Conservation (phyloP, 2,329 filamentous ascomycete species). For the Pseudogymnoascus sp. region DNA sequence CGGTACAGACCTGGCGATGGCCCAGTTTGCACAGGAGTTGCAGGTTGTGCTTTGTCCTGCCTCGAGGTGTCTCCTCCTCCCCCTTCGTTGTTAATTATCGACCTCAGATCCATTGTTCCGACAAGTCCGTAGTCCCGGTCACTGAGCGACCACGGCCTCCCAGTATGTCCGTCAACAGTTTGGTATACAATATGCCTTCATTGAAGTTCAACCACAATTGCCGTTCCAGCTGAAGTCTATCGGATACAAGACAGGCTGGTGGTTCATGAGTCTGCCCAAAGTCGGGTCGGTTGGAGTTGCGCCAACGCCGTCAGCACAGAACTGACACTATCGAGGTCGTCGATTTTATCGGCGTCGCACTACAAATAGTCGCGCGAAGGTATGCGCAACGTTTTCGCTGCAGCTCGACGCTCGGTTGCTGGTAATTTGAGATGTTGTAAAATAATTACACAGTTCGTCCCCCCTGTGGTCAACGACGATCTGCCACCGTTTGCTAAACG, state of each 20-base stretch:
- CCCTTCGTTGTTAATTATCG: slow-evolving; percentile 39
- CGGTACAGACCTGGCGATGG: slow-evolving; percentile 23
- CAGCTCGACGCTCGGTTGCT: background rate
- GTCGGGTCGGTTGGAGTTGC: background rate
- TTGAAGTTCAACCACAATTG: slow-evolving; percentile 2
- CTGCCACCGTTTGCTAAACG: slow-evolving; percentile 8
- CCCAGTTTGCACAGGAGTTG: slow-evolving; percentile 24
- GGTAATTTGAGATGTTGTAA: slow-evolving; percentile 5
- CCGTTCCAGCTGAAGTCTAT: slow-evolving; percentile 7
- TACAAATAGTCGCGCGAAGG: background rate
- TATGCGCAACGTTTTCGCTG: slow-evolving; percentile 8
- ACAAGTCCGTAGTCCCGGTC: slow-evolving; percentile 7
- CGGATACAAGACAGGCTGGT: background rate
- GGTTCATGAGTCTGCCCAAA: slow-evolving; percentile 4
- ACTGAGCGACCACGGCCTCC: background rate
- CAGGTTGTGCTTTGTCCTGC: slow-evolving; percentile 23
- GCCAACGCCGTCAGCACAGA: slow-evolving; percentile 3
- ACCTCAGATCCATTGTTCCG: slow-evolving; percentile 40
- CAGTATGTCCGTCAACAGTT: slow-evolving; percentile 5
- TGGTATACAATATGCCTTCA: background rate
- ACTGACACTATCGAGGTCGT: background rate
- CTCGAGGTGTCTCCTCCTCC: slow-evolving; percentile 23
- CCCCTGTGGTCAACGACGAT: slow-evolving; percentile 7
- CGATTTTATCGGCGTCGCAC: slow-evolving; percentile 2
- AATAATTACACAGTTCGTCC: slow-evolving; percentile 4